Evolutionary conservation across 805 yeast species (phyloP), one percentile per base, ranked within the genome.

Genomic region (Teunomyces tritomae): DNA sequence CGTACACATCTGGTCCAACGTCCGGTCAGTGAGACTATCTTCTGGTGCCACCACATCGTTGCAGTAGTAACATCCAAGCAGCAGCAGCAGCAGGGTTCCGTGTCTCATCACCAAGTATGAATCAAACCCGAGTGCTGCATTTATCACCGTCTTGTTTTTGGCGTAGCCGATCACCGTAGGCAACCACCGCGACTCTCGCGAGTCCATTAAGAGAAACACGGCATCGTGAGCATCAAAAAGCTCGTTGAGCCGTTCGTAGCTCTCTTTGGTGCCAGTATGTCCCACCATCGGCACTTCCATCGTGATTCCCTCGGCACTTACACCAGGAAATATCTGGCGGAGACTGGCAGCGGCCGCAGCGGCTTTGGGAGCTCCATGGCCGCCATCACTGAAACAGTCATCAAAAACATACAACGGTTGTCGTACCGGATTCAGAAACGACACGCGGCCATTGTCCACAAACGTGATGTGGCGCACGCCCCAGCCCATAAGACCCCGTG

Each of bases 1-100:
- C 0, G 99, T 94, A 61, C 99, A 94, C 97, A 94, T 94, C 65
- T 94, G 98, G 67, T 94, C 99, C 48, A 94, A 70, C 0, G 97
- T 87, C 44, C 96, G 75, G 59, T 90, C 96, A 0, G 88, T 76
- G n/a, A 89, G 68, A 49, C 96, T 85, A 62, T 94, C 96, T 2
- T 82, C 73, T 0, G 99, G 99, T 0, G 97, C 98, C 45, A 89
- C 89, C 7, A 94, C 91, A 62, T 94, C 99, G 62, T 89, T 89
- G 66, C 99, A 94, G 65, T 86, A 94, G 67, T 94, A 94, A 64
- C 99, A 94, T 0, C 99, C 99, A 37, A 91, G 65, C 14, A 13
- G 46, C 16, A 17, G 8, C 13, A 20, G 24, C 24, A 20, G 24
- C 24, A 20, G 24, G 11, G 26, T 30, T 7, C 97, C 98, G 66